A percentile compares a stretch with the other conserved stretches of the same genome.
Evolutionary conservation across 2,329 filamentous ascomycete genomes (phyloP).

Genomic region (Talaromyces sp.): DNA sequence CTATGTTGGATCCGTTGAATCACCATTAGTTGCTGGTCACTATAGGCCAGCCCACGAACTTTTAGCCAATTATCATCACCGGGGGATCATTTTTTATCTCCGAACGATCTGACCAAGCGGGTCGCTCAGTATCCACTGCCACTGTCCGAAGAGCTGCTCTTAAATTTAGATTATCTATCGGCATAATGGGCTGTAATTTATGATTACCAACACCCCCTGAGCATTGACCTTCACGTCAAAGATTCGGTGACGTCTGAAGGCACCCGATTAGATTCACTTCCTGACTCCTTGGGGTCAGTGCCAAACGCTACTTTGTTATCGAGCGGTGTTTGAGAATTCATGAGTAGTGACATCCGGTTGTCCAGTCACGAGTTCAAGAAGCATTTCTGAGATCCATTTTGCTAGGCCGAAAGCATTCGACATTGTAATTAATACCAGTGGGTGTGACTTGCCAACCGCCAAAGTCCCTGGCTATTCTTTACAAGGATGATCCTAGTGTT

Average conservation of each 20-base stretch:
- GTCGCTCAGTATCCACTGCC: background rate
- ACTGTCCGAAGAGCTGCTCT: background rate
- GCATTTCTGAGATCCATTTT: background rate
- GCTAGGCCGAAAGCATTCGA: background rate
- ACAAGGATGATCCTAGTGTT: conserved; percentile 10
- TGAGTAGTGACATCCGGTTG: background rate
- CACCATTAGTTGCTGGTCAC: background rate
- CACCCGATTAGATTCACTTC: background rate
- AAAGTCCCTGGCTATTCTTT: background rate
- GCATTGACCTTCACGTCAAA: background rate
- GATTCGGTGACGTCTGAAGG: background rate
- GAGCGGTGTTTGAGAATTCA: background rate
- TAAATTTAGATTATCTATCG: background rate
- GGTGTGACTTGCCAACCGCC: background rate
- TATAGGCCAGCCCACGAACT: background rate
- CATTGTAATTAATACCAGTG: background rate
- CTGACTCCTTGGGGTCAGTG: background rate
- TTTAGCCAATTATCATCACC: background rate
- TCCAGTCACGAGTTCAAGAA: background rate
- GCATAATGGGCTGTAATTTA: background rate
- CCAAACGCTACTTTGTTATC: background rate
- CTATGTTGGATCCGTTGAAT: background rate
- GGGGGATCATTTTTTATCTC: conserved; percentile 3
- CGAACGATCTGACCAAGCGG: conserved; percentile 5
- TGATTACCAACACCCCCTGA: background rate